phyloP scores from a whole-genome alignment of 2,329 filamentous ascomycete species.

The Orbilia oligospora region DNA sequence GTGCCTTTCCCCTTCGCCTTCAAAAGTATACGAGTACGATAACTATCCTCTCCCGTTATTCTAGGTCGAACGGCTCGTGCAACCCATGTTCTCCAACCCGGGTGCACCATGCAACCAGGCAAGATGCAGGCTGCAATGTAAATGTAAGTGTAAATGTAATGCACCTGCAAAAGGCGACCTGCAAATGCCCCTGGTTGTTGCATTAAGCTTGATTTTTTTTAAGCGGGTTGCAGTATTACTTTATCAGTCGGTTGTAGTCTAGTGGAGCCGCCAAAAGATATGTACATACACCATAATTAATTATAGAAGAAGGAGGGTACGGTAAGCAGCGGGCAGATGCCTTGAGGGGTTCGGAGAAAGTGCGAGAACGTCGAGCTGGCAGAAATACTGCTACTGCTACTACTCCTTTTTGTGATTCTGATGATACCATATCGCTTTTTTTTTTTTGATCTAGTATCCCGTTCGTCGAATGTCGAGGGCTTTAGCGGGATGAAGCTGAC shows the following conservation, averaged over 20 bases:
- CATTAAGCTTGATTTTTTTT: slow-evolving; percentile 24
- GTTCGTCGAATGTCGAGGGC: neutral
- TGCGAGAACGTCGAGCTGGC: slow-evolving; percentile 16
- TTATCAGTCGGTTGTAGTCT: no score
- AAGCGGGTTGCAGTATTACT: neutral
- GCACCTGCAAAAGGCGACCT: slow-evolving; percentile 29
- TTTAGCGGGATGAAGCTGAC: slow-evolving; percentile 2
- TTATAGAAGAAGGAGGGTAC: neutral
- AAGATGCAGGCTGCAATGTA: slow-evolving; percentile 37
- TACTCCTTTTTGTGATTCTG: neutral
- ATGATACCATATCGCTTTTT: slow-evolving; percentile 22
- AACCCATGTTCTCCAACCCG: slow-evolving; percentile 18
- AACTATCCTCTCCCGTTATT: neutral
- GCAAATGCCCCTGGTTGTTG: slow-evolving; percentile 28
- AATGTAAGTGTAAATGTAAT: slow-evolving; percentile 32
- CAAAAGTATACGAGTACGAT: no score
- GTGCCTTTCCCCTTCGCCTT: neutral
- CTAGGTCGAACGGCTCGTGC: slow-evolving; percentile 20
- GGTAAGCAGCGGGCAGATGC: slow-evolving; percentile 10
- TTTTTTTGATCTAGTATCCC: neutral
- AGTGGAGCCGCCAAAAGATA: slow-evolving; percentile 5
- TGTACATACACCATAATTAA: neutral
- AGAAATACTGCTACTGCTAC: neutral
- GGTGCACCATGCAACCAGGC: slow-evolving; percentile 36
- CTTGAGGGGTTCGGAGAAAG: slow-evolving; percentile 21